Evolutionary conservation across 78 protist genomes (phyloP), one percentile per base, ranked within the genome.

Genomic region (Dictyostelium firmibasis): DNA sequence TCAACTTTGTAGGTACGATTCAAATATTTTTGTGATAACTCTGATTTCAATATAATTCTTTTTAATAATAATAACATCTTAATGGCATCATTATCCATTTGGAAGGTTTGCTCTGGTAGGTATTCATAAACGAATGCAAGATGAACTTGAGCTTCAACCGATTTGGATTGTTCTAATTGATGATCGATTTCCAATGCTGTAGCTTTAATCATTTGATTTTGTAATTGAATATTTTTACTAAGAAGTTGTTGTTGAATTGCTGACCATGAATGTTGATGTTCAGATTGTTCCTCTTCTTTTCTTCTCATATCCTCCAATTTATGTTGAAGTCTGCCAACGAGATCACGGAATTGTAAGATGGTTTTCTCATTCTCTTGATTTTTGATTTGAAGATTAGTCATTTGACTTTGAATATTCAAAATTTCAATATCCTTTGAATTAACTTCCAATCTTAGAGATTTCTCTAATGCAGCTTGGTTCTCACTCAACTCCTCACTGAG

Each of bases 381-480:
- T 27, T 93, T 93, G 9, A 85, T 47, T 20, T 47, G 84, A 7
- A 38, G 27, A 23, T 93, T 93, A 38, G 96, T 86, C 64, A 81
- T 41, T n/a, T 93, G 84, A 18, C 92, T 91, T 47, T 78, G 75
- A 33, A 86, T 31, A 25, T 93, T 86, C 38, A 93, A 79, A 38
- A 69, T 72, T 31, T 93, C 96, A 27, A 93, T 50, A 27, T 93
- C 96, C 23, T 93, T 74, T 4, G 29, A 33, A 41, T 93, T 78
- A 1, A 93, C 36, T 0, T 93, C 96, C 3, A 35, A 53, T 36
- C 96, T 67, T 31, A 93, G 20, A 8, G 81, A 57, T 20, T 93
- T 93, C 62, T 93, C 96, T 2, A 93, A 35, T 4, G 96, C 96
- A 3, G 79, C 86, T 78, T 93, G 96, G 14, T 93, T 93, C 41